Evolutionary conservation across 495 filamentous ascomycete species (phyloP), one percentile per base, ranked within the genome.

Genomic region (Recurvomyces mirabilis): DNA sequence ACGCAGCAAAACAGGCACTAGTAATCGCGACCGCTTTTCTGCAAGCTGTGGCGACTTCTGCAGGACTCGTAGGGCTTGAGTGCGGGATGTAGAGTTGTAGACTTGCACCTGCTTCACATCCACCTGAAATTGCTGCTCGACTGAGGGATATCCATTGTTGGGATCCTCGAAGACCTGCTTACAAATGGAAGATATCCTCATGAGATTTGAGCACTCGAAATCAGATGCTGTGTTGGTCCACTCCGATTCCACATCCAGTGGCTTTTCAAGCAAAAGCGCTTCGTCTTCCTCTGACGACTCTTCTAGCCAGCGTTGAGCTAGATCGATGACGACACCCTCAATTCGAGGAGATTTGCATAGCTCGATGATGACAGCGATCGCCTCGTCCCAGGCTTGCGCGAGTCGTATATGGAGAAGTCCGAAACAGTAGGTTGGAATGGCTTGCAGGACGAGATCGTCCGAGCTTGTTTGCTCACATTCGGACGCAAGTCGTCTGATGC

Each of bases 361-460:
- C 20, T 79, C 70, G 51, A 82, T 81, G 56, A 98, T 61, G 13
- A 80, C 77, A 19, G 75, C 71, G 24, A 79, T 73, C 13, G 82
- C 77, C 50, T 93, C 85, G 49, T 93, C 84, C 82, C 87, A 94
- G 17, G 89, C 61, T 13, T 82, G 84, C 4, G 86, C 68, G 43
- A 94, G 66, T 49, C 79, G 83, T 38, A 89, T 78, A 3, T 87
- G 91, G 41, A 93, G 74, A 52, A 95, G 73, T 31, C 88, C 89
- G 58, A 95, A 95, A 54, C 83, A 80, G 52, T 87, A 95, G 12
- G 77, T 68, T 1, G 87, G 83, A 22, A 95, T 70, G 5, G 88
- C 69, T 51, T 68, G 70, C 23, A 73, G 65, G 54, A 93, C 67
- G 79, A 81, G 87, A 11, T 68, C 70, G 37, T 71, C 69, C 17